A percentile compares a stretch with the other conserved stretches of the same genome.
These are phyloP conservation scores for Penicillium crustosum DNA, from an alignment of 2,329 filamentous ascomycete genomes.

Conservation along the genomic window DNA sequence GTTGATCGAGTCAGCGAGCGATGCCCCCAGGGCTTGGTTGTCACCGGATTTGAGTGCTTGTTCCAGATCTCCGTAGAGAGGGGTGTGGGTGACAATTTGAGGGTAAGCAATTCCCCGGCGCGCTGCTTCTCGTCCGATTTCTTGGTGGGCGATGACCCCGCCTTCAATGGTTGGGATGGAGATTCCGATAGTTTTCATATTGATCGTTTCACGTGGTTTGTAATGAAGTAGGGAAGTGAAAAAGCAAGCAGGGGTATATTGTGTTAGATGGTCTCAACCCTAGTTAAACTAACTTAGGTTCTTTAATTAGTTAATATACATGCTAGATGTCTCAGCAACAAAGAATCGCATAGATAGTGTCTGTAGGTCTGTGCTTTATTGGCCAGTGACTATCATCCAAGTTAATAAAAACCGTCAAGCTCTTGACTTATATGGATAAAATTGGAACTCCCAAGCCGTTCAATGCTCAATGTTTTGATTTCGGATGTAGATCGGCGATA, in stretches of 20 bases:
- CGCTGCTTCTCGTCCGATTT: constrained; percentile 13
- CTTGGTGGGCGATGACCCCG: constrained; percentile 9
- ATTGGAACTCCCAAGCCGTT: neutral
- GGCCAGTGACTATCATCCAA: neutral
- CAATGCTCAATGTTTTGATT: neutral
- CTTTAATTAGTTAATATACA: neutral
- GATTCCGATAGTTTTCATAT: constrained; percentile 14
- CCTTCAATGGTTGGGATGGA: constrained; percentile 14
- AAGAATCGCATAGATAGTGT: neutral
- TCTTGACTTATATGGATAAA: neutral
- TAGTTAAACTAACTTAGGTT: neutral
- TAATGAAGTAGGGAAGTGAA: too few relatives aligned
- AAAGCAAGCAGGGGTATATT: neutral
- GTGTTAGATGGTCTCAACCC: neutral
- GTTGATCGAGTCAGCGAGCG: constrained; percentile 10
- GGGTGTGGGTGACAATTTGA: constrained; percentile 12
- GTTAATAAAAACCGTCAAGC: neutral
- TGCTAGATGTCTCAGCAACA: neutral
- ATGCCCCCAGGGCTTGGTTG: neutral
- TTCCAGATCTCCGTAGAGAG: constrained; percentile 3
- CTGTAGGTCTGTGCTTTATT: neutral
- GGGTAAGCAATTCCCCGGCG: constrained; percentile 11
- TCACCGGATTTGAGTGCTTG: constrained; percentile 3
- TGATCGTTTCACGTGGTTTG: neutral
- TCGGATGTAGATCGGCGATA: constrained; percentile 5